Percentiles rank a stretch among this genome's conserved stretches.
These are phyloP conservation scores for Aspergillus sp. DNA, from an alignment of 2,329 filamentous ascomycete species.

Conservation along the genomic window DNA sequence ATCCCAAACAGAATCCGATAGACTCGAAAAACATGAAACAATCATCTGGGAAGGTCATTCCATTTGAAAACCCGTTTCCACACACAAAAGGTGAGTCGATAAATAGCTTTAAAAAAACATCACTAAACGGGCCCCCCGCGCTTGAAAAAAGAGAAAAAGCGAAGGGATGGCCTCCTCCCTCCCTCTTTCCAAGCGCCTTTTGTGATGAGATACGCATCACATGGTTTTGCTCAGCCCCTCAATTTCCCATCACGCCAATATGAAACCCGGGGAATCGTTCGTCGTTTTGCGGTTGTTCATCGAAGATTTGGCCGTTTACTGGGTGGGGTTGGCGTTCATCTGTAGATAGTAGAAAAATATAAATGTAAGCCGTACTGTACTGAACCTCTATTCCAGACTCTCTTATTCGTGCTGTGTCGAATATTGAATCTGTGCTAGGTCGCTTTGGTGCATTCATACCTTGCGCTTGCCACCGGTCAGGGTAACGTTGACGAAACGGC, in stretches of 20 bases:
- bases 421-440: no score
- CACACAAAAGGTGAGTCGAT: background rate
- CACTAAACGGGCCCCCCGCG: background rate
- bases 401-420: background rate
- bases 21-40: background rate
- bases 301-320: conserved; percentile 51
- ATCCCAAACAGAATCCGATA: conserved; percentile 4
- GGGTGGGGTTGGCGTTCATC: conserved; percentile 87
- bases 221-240: conserved; percentile 4
- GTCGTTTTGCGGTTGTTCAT: background rate
- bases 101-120: background rate
- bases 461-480: conserved; percentile 98
- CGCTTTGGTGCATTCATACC: conserved; percentile 55
- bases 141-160: no score
- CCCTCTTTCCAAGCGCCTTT: background rate
- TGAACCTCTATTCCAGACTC: background rate
- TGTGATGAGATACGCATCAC: conserved; percentile 3
- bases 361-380: background rate
- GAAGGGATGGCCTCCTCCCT: background rate
- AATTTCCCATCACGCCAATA: conserved; percentile 1
- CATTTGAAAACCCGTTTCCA: background rate
- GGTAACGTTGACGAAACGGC: conserved; percentile 97
- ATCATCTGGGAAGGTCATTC: background rate
- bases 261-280: conserved; percentile 10
- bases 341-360: conserved; percentile 33